Conservation (phyloP, 1,284 basidiomycete species). For the Stygiomarasmius scandens region DNA sequence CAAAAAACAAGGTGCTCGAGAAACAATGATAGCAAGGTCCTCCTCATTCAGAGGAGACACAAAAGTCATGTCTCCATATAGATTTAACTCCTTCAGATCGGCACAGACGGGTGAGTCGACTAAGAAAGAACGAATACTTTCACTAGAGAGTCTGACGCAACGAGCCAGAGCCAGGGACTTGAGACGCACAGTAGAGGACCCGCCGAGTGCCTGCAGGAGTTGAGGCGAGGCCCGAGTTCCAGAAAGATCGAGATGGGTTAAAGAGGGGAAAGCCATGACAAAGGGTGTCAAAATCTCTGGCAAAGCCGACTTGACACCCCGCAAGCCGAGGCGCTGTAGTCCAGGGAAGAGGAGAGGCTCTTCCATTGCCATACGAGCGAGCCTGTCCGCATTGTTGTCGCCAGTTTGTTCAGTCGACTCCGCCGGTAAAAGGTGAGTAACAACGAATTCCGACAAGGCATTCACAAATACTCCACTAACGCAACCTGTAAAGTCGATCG, state of each 20-base stretch:
- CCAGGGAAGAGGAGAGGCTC: constrained; percentile 72
- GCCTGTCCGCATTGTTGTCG: constrained; percentile 39
- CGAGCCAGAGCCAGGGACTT: constrained; percentile 86
- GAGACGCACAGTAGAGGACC: constrained; percentile 66
- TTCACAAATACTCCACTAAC: constrained; percentile 87
- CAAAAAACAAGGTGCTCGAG: constrained; percentile 80
- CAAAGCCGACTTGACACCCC: constrained; percentile 79
- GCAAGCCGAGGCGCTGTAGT: constrained; percentile 82
- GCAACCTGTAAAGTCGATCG: constrained; percentile 93
- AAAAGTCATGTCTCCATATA: constrained; percentile 90
- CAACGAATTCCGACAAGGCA: constrained; percentile 83
- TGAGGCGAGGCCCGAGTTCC: constrained; percentile 82
- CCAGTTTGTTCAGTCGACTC: constrained; percentile 50
- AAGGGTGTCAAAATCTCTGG: constrained; percentile 78
- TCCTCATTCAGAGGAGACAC: constrained; percentile 74
- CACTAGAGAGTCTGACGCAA: constrained; percentile 82
- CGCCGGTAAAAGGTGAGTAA: constrained; percentile 60
- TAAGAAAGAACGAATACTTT: constrained; percentile 79
- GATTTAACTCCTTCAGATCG: constrained; percentile 77
- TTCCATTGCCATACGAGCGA: constrained; percentile 37
- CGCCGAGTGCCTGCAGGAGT: constrained; percentile 70
- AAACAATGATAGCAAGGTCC: constrained; percentile 74
- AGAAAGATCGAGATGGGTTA: constrained; percentile 91
- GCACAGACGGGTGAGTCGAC: constrained; percentile 68
- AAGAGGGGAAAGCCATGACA: constrained; percentile 81